Base-by-base conservation (phyloP, 1,139 yeast species). In the Scheffersomyces segobiensis region DNA sequence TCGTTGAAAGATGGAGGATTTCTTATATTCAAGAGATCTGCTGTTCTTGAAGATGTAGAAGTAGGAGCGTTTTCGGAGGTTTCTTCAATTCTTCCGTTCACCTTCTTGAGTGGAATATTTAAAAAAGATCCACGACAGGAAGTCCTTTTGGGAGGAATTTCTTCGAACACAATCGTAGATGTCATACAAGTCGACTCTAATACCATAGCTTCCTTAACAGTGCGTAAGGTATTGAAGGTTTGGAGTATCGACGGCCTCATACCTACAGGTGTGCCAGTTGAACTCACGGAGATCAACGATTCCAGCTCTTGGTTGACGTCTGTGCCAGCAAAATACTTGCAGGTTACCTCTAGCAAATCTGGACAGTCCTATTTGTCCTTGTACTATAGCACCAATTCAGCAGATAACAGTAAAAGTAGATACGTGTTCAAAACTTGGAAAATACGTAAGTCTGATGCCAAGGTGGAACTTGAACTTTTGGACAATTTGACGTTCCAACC, bases 1-100 rank as follows among this genome's bases (percentile, higher is more conserved):
- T 80, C 91, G 1, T 76, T 91, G 56, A 80, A 81, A 52, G 96
- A 92, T 72, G 97, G 97, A 57, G 88, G 90, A 19, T 67, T 88
- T 60, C 70, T 87, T 63, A 85, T 87, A 61, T 72, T 88, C 71
- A 67, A 68, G 61, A 80, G 85, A 68, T 61, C 71, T 0, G 21
- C 63, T 2, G 67, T 72, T 1, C 74, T 81, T 46, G 71, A 70
- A 1, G 82, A 82, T 19, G 75, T 83, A 52, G 82, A 80, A 50
- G 84, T 88, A 3, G 72, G 74, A 47, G 79, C 86, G 53, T 87
- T 87, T 69, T 80, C 77, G 59, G 89, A 86, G 58, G 72, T 81
- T n/a, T 82, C 88, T 0, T 82, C 88, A 0, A 78, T 84, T 57
- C 60, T 75, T 26, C 71, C 76, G 3, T 69, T 87, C 46, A 82